These are phyloP conservation scores for Ampelomyces quisqualis DNA, from an alignment of 2,329 filamentous ascomycete genomes.

Conservation along the genomic window DNA sequence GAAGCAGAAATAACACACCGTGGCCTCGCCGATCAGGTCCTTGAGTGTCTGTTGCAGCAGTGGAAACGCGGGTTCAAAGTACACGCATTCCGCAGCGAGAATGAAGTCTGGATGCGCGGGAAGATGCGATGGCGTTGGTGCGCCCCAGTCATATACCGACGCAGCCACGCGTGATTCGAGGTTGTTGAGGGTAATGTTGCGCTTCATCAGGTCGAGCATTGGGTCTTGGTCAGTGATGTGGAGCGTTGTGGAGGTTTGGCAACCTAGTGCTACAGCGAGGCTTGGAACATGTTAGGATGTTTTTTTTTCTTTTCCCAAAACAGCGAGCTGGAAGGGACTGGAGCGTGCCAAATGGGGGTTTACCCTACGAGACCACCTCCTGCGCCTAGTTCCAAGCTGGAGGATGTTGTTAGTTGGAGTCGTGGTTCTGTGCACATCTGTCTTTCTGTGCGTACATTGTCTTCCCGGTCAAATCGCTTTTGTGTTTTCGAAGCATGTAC, in stretches of 20 bases:
- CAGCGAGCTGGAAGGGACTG: too few species aligned
- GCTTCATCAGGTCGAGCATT: constrained; percentile 82
- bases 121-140: constrained; percentile 42
- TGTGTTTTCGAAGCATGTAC: constrained; percentile 78
- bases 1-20: constrained; percentile 85
- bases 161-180: constrained; percentile 65
- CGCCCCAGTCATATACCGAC: constrained; percentile 76
- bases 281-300: too few species aligned
- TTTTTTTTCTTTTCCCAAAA: too few species aligned
- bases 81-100: constrained; percentile 94
- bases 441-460: constrained; percentile 61
- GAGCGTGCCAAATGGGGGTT: too few species aligned
- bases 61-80: constrained; percentile 94
- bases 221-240: constrained; percentile 83
- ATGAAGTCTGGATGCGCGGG: constrained; percentile 71
- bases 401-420: too few species aligned
- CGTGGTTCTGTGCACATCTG: neutral
- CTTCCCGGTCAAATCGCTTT: constrained; percentile 61
- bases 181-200: constrained; percentile 81
- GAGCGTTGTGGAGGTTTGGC: constrained; percentile 58
- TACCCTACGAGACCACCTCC: constrained; percentile 82
- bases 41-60: constrained; percentile 76
- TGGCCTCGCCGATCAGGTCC: constrained; percentile 65
- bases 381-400: constrained; percentile 89
- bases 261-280: constrained; percentile 60